Base-by-base conservation (phyloP, 2,329 filamentous ascomycete species). In the Botrytis squamosa region DNA sequence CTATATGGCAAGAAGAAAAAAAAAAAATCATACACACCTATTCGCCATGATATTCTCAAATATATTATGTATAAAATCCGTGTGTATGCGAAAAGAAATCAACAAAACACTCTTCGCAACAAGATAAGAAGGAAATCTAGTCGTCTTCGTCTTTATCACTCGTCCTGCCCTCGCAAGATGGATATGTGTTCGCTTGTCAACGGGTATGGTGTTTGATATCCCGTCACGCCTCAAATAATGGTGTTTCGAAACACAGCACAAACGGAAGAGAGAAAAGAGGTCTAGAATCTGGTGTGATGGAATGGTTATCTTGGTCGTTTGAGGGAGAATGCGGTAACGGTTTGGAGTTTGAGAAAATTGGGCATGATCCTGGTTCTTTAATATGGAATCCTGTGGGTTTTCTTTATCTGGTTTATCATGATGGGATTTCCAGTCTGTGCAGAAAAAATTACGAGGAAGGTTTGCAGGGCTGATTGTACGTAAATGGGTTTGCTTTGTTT, bases 381-480 rank as follows among this genome's bases (percentile, higher is more conserved):
- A 68, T 55, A 40, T 68, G 65, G 38, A 25, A 68, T 55, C 46
- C 65, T 22, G 52, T 57, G 49, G 46, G 40, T 38, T 40, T 67
- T 68, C 46, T 68, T 68, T 68, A 68, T 68, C 65, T 57, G 52
- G 14, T 68, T 68, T 42, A 68, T 55, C 65, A 67, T 40, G 36
- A 63, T 63, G 6, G 16, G 65, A 68, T 42, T 57, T 68, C 65
- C 49, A 68, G 65, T 68, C 65, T 68, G 65, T 68, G 65, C 65
- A 68, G 65, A 68, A 67, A 67, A 67, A 55, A 52, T 42, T 29
- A 55, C 22, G 36, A 42, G 49, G 52, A 29, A 57, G 52, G 52
- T 29, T 57, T 57, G 52, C 52, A 64, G 16, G 62, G 62, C 62
- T 64, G 62, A 64, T 29, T 40, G 62, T 29, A 29, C 29, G 29